Evolutionary conservation across 176 grass and related monocot species (phyloP).

Genomic region (Melocanna baccifera): DNA sequence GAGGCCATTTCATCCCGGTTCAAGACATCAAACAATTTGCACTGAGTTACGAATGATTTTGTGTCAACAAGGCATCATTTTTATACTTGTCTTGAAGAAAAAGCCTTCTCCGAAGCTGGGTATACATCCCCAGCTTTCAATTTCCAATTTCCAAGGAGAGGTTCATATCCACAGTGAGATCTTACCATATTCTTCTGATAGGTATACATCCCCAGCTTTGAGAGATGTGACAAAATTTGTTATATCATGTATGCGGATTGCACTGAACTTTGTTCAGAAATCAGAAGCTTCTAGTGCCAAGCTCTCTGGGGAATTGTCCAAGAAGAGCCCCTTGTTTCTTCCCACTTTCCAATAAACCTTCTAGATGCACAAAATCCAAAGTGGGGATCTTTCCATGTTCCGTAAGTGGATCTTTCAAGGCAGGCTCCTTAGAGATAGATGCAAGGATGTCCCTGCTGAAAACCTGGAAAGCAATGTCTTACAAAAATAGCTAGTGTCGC

Average conservation of each 20-base stretch:
- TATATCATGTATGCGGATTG: background rate
- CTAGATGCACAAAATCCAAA: conserved; percentile 18
- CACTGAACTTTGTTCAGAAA: background rate
- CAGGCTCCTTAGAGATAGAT: background rate
- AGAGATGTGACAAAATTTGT: background rate
- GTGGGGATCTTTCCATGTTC: conserved; percentile 10
- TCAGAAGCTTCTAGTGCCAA: background rate
- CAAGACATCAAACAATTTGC: background rate
- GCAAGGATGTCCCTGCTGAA: conserved; percentile 4
- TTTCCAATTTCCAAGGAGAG: background rate
- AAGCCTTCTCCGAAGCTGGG: background rate
- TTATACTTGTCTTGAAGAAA: background rate
- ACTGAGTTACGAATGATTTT: background rate
- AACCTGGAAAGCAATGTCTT: conserved; percentile 23
- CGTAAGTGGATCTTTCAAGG: conserved; percentile 26
- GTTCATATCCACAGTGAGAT: background rate
- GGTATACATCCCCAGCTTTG: background rate
- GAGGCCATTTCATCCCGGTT: no score
- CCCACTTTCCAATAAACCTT: conserved; percentile 8
- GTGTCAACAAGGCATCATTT: background rate
- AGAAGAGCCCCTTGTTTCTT: conserved; percentile 32
- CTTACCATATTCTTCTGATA: background rate
- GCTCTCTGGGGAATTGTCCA: background rate
- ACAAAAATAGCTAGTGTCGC: background rate
- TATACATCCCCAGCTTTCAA: no score